phyloP scores from a whole-genome alignment of 2,329 filamentous ascomycete genomes.

The Pyrenophora graminea region DNA sequence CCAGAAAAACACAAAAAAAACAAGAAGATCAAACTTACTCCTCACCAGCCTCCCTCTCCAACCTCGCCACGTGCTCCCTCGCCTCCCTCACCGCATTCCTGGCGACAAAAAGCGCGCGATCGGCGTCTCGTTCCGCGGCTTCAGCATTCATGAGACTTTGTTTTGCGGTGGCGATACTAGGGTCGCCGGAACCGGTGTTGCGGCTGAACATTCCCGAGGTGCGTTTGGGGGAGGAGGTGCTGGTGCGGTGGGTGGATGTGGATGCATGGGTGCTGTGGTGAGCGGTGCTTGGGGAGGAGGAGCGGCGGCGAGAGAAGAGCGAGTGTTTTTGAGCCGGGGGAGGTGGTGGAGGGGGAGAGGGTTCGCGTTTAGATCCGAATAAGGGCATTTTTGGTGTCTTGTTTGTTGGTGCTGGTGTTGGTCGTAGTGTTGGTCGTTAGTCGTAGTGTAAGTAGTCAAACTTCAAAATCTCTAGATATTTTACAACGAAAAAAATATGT shows the following conservation, averaged over 20 bases:
- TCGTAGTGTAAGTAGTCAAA: too few species aligned
- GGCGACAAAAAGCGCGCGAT: slow-evolving; percentile 64
- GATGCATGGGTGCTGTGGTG: slow-evolving; percentile 23
- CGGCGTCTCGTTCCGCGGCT: slow-evolving; percentile 66
- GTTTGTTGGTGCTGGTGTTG: too few species aligned
- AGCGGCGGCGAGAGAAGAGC: slow-evolving; percentile 47
- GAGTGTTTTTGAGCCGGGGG: slow-evolving; percentile 32
- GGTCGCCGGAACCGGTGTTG: slow-evolving; percentile 58
- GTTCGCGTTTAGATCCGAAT: slow-evolving; percentile 37
- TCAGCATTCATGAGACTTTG: slow-evolving; percentile 67
- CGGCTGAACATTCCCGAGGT: slow-evolving; percentile 49
- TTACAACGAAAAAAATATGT: too few species aligned
- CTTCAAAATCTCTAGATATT: too few species aligned
- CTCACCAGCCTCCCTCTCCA: slow-evolving; percentile 65
- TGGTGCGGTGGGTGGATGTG: slow-evolving; percentile 17
- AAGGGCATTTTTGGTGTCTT: slow-evolving; percentile 35
- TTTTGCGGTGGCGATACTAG: slow-evolving; percentile 63
- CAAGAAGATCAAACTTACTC: slow-evolving; percentile 18
- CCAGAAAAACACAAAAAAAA: neutral
- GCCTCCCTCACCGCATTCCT: slow-evolving; percentile 65
- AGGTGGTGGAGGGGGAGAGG: slow-evolving; percentile 30
- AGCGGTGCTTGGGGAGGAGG: slow-evolving; percentile 31
- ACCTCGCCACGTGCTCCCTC: slow-evolving; percentile 63
- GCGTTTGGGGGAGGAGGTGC: slow-evolving; percentile 31
- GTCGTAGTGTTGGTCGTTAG: too few species aligned